Evolutionary conservation across 176 grass and related monocot genomes (phyloP), one percentile per base, ranked within the genome.

Genomic region (Zizania latifolia): DNA sequence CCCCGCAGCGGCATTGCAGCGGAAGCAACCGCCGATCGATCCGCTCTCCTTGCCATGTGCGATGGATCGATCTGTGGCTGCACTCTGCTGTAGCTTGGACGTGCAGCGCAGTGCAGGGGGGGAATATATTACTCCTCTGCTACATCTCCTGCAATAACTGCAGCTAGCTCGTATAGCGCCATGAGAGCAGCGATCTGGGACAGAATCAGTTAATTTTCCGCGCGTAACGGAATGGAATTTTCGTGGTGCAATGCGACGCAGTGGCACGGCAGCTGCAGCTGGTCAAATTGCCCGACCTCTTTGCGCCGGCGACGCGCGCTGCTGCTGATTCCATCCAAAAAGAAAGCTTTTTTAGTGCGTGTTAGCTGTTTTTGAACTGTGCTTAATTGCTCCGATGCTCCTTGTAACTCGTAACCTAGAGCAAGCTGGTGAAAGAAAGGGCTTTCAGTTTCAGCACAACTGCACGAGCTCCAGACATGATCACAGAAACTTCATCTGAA

Each of bases 51-150:
- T 13, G 77, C 54, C 84, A 71, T 86, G 84, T 56, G 76, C 76
- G 76, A 41, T 0, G 12, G 58, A 76, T 62, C 72, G 70, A 38
- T 59, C 71, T 29, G 36, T 26, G 24, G 15, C 21, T 65, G 60
- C 51, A 13, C 40, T 3, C 5, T 0, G 1, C 36, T 6, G 38
- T 40, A 7, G 16, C 44, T 48, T 31, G 43, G 26, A 30, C 19
- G 43, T 62, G 74, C 24, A 19, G 30, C 8, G 66, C 22, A 64
- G 50, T 39, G 65, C 32, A n/a, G 77, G 10, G 30, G 9, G 11
- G 33, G 58, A 61, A 87, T 78, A 87, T 82, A 82, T 82, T 82
- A 83, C 37, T 27, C n/a, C 37, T 4, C n/a, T 35, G 56, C 55
- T 40, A 0, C 14, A 35, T 48, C 74, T 36, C 64, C 78, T 34